A percentile compares a stretch with the other conserved stretches of the same genome.
Evolutionary conservation across 768 basidiomycete species (phyloP).

Genomic region (Amanita phalloides): DNA sequence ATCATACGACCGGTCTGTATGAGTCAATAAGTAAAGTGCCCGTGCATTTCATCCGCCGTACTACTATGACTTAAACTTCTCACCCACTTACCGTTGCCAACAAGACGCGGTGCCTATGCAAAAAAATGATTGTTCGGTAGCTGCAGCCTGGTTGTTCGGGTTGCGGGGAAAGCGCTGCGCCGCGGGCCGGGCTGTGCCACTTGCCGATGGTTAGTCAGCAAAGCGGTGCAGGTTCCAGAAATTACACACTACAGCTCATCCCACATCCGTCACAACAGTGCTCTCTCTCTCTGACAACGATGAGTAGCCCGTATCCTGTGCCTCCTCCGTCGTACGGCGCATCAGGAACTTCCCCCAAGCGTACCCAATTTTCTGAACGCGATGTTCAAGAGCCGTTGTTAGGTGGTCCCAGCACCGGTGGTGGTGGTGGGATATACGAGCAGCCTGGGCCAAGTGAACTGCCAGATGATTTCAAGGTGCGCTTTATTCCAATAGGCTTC

Average conservation of each 20-base stretch:
- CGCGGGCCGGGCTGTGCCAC: background rate
- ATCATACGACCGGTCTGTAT: no score
- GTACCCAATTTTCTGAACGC: slow-evolving; percentile 18
- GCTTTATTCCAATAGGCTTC: slow-evolving; percentile 3
- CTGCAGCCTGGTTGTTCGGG: background rate
- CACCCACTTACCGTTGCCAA: no score
- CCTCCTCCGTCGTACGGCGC: slow-evolving; percentile 55
- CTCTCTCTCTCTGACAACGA: slow-evolving; percentile 27
- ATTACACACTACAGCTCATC: background rate
- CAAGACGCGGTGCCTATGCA: no score
- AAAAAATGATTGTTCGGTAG: no score
- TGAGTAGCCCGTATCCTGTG: slow-evolving; percentile 36
- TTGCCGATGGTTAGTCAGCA: background rate
- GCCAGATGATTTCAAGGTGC: slow-evolving; percentile 91
- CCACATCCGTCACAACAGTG: background rate
- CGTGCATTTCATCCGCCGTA: no score
- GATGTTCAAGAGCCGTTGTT: slow-evolving; percentile 46
- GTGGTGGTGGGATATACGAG: slow-evolving; percentile 50
- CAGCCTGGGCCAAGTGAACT: slow-evolving; percentile 66
- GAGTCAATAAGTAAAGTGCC: no score
- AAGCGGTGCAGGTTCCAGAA: slow-evolving; percentile 1
- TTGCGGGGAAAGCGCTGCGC: background rate
- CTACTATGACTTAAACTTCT: no score
- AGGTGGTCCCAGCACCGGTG: slow-evolving; percentile 26
- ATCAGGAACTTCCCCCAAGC: slow-evolving; percentile 21